A percentile compares a stretch with the other conserved stretches of the same genome.
These are phyloP conservation scores for Paradendryphiella salina DNA, from an alignment of 2,329 filamentous ascomycete genomes.

Conservation along the genomic window DNA sequence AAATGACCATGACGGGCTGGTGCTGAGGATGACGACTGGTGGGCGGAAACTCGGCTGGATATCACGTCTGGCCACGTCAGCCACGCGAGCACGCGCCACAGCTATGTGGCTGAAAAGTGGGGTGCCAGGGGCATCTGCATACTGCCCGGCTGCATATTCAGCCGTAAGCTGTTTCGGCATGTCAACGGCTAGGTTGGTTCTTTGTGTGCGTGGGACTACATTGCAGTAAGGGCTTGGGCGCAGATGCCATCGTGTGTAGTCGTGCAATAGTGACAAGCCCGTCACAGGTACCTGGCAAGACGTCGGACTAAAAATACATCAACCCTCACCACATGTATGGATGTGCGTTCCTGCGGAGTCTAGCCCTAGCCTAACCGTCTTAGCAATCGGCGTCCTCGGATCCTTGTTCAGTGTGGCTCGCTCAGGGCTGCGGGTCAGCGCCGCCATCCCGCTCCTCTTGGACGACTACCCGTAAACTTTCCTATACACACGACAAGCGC, in stretches of 20 bases:
- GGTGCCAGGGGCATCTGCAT: constrained; percentile 6
- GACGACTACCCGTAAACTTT: constrained; percentile 4
- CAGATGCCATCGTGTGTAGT: not conserved
- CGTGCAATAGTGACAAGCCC: not conserved
- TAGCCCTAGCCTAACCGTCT: constrained; percentile 17
- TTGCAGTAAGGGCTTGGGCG: not conserved
- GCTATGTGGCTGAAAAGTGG: constrained; percentile 11
- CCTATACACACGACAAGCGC: constrained; percentile 9
- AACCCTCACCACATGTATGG: not conserved
- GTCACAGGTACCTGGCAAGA: not conserved
- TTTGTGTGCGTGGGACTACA: not conserved
- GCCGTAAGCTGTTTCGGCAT: constrained; percentile 14
- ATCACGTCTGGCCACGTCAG: not conserved
- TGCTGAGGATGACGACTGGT: too few relatives aligned
- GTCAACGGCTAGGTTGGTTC: not conserved
- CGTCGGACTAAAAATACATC: constrained; percentile 17
- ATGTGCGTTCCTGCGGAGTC: constrained; percentile 7
- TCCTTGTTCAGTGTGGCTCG: constrained; percentile 2
- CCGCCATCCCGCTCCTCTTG: constrained; percentile 14
- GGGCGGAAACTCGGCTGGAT: too few relatives aligned
- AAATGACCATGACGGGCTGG: too few relatives aligned
- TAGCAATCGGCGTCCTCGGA: not conserved
- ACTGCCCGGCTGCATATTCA: constrained; percentile 4
- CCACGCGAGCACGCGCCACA: constrained; percentile 9
- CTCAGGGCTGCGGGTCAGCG: constrained; percentile 4